These are phyloP conservation scores for Nicotiana tomentosiformis DNA, from an alignment of 257 asterid species.

Conservation along the genomic window DNA sequence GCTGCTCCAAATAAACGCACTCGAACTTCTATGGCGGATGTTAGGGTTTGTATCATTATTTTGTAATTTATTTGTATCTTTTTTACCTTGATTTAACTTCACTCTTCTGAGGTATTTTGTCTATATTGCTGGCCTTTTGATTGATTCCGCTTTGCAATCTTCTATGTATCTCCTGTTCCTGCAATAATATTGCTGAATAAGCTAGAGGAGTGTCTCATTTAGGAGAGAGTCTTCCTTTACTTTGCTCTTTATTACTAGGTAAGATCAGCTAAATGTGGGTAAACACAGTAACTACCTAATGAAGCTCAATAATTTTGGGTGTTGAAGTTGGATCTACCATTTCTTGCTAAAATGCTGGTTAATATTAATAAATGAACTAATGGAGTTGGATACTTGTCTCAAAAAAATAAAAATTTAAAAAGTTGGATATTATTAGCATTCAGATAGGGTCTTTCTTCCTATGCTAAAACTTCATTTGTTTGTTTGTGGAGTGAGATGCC, in stretches of 20 bases:
- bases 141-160: not conserved
- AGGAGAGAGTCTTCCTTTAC: not conserved
- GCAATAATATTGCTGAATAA: not conserved
- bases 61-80: not conserved
- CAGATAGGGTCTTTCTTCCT: not conserved
- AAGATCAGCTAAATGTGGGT: not conserved
- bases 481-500: not conserved
- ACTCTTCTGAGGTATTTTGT: not conserved
- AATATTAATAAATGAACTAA: not conserved
- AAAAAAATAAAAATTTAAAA: not conserved
- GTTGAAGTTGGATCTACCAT: not conserved
- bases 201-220: not conserved
- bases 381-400: not conserved
- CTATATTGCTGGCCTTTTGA: not conserved
- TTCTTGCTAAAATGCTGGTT: not conserved
- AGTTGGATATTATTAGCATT: not conserved
- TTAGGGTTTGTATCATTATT: conserved; percentile 44
- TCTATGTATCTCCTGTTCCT: not conserved
- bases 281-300: not conserved
- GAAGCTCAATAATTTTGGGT: not conserved
- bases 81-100: not conserved
- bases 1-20: conserved; percentile 80
- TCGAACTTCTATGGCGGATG: conserved; percentile 78
- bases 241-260: not conserved
- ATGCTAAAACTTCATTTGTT: not conserved